Conservation (phyloP, 331 rosid genomes). For the Phaseolus coccineus region DNA sequence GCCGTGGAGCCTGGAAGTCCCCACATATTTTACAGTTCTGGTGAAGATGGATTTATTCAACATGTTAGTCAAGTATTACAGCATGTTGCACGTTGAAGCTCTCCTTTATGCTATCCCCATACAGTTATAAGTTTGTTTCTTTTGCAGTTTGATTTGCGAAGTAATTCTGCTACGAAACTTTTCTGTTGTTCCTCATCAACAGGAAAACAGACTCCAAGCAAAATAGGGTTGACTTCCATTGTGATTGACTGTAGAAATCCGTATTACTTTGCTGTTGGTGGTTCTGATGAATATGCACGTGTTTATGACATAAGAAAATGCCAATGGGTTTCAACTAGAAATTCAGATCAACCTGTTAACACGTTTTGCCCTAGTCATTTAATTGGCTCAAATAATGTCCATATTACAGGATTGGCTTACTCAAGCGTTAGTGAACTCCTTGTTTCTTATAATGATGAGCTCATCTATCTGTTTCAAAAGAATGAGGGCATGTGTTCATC, state of each 20-base stretch:
- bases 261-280: constrained; percentile 62
- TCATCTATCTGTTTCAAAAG: constrained; percentile 62
- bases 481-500: constrained; percentile 49
- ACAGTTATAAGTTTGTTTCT: constrained; percentile 52
- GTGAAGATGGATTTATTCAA: constrained; percentile 68
- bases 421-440: constrained; percentile 61
- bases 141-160: constrained; percentile 74
- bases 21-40: constrained; percentile 62
- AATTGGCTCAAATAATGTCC: constrained; percentile 48
- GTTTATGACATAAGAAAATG: constrained; percentile 65
- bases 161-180: constrained; percentile 57
- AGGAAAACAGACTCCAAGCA: constrained; percentile 47
- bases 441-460: constrained; percentile 63
- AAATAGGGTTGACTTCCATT: constrained; percentile 58
- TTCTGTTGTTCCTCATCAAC: constrained; percentile 53
- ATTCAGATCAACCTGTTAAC: constrained; percentile 53
- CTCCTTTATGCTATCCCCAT: constrained; percentile 42
- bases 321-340: constrained; percentile 39
- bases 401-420: constrained; percentile 65
- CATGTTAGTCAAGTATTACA: constrained; percentile 59
- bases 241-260: constrained; percentile 68
- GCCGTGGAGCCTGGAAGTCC: constrained; percentile 77
- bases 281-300: constrained; percentile 63
- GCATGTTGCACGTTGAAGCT: constrained; percentile 45
- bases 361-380: constrained; percentile 59